Evolutionary conservation across 2,329 filamentous ascomycete species (phyloP), one percentile per base, ranked within the genome.

Genomic region (Clonostachys rosea): DNA sequence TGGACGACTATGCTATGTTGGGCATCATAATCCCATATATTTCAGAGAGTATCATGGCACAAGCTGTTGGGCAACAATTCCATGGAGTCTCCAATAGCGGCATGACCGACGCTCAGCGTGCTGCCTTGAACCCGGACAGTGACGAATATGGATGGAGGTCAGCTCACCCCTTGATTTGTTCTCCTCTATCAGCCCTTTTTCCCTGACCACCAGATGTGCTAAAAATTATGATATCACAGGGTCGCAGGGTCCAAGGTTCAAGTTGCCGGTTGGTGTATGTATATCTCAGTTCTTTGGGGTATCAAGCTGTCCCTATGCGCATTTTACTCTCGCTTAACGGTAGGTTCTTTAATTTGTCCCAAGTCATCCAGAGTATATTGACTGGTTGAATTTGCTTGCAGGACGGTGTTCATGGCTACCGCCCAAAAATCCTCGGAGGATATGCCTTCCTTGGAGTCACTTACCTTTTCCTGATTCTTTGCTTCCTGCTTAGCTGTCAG

Each of bases 291-390:
- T 30, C 59, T 81, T 42, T 79, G 73, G 71, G 60, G 70, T 34
- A 59, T 82, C 46, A 81, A 82, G 59, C 58, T 70, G 2, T 78
- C 75, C 48, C 71, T 81, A 65, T 64, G 73, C 9, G 61, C 77
- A 40, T 81, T 80, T 57, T 81, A 81, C 56, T 66, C 50, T 49
- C 49, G 49, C 49, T 34, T 50, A 47, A 48, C 46, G 41, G 46
- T 48, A 34, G n/a, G 51, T 30, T 30, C 24, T 30, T 30, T 5
- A 8, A 30, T 30, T 1, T 30, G 9, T 30, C 9, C 9, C 6
- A 10, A 30, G 24, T 30, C 48, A 8, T 17, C 48, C 6, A 54
- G 48, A 5, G 48, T 50, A 16, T 18, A 43, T 14, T 33, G 8
- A n/a, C 20, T n/a, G 10, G 12, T 11, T 34, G 30, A 6, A 43